Conservation (phyloP, 805 yeast species). For the Nakazawaea anatomiae region DNA sequence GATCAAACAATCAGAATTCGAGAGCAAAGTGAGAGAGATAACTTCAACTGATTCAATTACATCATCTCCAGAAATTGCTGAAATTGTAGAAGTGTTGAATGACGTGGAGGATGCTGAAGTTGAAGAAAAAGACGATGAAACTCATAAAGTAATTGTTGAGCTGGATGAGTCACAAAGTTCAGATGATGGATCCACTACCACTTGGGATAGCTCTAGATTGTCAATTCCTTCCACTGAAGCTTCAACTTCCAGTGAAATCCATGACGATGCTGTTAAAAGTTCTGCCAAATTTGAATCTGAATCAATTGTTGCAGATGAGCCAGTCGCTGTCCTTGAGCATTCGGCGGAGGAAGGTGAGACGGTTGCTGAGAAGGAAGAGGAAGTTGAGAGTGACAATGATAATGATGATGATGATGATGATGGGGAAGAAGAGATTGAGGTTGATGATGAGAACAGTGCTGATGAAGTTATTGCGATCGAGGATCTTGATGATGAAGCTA, state of each 20-base stretch:
- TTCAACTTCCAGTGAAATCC: background rate
- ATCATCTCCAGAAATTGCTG: background rate
- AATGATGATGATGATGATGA: conserved; percentile 4
- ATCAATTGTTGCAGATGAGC: background rate
- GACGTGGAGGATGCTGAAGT: no score
- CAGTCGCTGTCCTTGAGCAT: background rate
- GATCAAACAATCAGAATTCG: no score
- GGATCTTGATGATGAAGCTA: background rate
- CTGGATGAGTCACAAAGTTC: background rate
- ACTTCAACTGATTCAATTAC: background rate
- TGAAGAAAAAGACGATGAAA: no score
- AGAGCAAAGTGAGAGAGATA: no score
- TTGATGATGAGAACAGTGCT: conserved; percentile 6
- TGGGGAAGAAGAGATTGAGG: background rate
- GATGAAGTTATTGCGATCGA: background rate
- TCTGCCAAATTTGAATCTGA: background rate
- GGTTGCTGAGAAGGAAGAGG: conserved; percentile 4
- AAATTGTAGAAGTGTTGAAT: no score
- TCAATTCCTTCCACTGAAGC: background rate
- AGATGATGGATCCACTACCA: background rate
- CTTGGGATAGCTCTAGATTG: background rate
- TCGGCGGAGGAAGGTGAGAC: background rate
- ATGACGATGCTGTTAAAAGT: background rate
- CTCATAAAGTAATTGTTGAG: background rate
- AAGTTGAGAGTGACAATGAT: conserved; percentile 1